A percentile compares a stretch with the other conserved stretches of the same genome.
These are phyloP conservation scores for Saturnispora galanensis DNA, from an alignment of 805 yeast genomes.

Conservation along the genomic window DNA sequence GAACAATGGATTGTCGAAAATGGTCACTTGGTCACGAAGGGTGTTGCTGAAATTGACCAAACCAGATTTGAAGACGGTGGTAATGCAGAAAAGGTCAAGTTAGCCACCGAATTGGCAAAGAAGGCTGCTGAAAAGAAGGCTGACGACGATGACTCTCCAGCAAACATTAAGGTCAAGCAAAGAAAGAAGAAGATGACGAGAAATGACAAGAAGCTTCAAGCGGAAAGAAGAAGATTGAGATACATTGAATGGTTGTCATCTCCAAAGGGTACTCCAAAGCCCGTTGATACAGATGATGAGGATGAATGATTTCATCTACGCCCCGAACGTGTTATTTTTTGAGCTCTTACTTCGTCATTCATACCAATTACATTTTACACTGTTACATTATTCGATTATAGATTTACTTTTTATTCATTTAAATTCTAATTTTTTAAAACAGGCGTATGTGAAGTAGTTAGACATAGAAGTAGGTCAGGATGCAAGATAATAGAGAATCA, in stretches of 20 bases:
- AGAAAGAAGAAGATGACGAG: constrained; percentile 94
- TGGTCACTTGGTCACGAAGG: constrained; percentile 80
- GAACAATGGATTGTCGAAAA: constrained; percentile 97
- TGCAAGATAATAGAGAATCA: constrained; percentile 24
- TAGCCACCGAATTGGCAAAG: constrained; percentile 36
- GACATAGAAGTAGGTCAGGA: constrained; percentile 14
- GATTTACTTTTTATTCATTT: too few relatives aligned
- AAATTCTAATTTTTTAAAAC: too few relatives aligned
- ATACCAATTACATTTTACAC: too few relatives aligned
- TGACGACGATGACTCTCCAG: constrained; percentile 80
- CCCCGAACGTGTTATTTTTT: too few relatives aligned
- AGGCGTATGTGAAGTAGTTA: background rate
- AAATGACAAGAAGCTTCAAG: constrained; percentile 87
- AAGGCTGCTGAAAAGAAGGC: constrained; percentile 40
- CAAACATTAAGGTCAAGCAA: constrained; percentile 80
- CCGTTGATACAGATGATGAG: constrained; percentile 89
- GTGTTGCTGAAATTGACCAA: constrained; percentile 63
- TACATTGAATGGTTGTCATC: constrained; percentile 90
- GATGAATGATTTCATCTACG: constrained; percentile 26
- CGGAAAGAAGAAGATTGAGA: constrained; percentile 88
- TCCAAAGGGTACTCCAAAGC: constrained; percentile 97
- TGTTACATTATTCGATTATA: too few relatives aligned
- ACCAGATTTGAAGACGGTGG: constrained; percentile 76
- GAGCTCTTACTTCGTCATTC: too few relatives aligned
- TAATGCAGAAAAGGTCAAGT: constrained; percentile 32